Conservation (phyloP, 768 basidiomycete species). For the Crassisporium funariophilum region DNA sequence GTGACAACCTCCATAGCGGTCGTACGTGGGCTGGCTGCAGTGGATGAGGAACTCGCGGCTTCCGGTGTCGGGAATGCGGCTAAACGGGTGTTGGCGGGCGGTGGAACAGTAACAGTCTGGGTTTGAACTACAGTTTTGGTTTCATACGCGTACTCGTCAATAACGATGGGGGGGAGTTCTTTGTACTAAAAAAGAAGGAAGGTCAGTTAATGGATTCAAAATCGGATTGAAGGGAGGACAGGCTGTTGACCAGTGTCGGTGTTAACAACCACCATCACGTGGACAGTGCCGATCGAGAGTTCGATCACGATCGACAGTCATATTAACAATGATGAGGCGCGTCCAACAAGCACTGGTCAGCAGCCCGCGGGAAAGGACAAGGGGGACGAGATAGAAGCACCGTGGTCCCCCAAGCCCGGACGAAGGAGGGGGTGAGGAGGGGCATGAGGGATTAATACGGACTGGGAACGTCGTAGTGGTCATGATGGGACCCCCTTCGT, state of each 20-base stretch:
- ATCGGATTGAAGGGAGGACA: too few species aligned
- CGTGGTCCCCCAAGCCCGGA: constrained; percentile 90
- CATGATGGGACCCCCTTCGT: constrained; percentile 77
- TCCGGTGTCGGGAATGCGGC: constrained; percentile 75
- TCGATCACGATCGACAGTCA: constrained; percentile 31
- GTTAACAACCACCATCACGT: constrained; percentile 50
- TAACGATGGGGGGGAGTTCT: constrained; percentile 49
- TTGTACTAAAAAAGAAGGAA: constrained; percentile 36
- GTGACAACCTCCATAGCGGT: constrained; percentile 71
- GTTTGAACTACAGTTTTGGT: constrained; percentile 67
- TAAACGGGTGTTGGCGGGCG: constrained; percentile 77
- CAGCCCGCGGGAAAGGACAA: constrained; percentile 49
- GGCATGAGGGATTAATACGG: constrained; percentile 63
- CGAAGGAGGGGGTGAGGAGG: constrained; percentile 64
- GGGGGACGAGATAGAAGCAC: constrained; percentile 76
- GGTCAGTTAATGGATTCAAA: too few species aligned
- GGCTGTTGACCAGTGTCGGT: too few species aligned
- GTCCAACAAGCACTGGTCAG: constrained; percentile 41
- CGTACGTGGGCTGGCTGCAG: constrained; percentile 69
- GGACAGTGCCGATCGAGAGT: constrained; percentile 36
- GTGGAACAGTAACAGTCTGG: constrained; percentile 68
- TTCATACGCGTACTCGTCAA: constrained; percentile 51
- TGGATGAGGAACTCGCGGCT: constrained; percentile 54
- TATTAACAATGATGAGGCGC: constrained; percentile 35
- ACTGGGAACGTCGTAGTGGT: constrained; percentile 57